Base-by-base conservation (phyloP, 2,329 filamentous ascomycete species). In the Sclerotinia glacialis region DNA sequence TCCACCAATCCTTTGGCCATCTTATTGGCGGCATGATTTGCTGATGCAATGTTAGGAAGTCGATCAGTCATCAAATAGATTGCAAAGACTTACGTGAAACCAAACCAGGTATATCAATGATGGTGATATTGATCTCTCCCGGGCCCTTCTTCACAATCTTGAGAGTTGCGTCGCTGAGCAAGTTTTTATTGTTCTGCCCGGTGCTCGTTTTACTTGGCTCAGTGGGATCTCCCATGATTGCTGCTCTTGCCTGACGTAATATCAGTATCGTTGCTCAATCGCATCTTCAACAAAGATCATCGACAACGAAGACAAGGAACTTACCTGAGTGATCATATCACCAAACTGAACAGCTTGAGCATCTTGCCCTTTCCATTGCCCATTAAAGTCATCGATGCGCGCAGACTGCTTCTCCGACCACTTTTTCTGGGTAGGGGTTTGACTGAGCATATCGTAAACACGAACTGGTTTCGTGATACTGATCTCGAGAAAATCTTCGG, bases 91-190 rank as follows among this genome's bases (percentile, higher is more conserved):
- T 44, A 71, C 69, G 46, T 40, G 68, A 64, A 63, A 74, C 76
- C 2, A 75, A 65, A 3, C 74, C 73, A 8, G 74, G 74, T 31
- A 76, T 67, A 67, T 75, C 74, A 23, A 74, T 71, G 26, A 76
- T 60, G 52, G 74, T 37, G 42, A 69, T 68, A 47, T 71, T 70
- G 31, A 58, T 65, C 46, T 71, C 69, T 12, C 68, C 67, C 1
- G 68, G 67, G 4, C 70, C 70, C 21, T 55, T 61, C 23, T 65
- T 49, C 18, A 66, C 58, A 50, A 71, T 71, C 31, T 64, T 68
- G 16, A 28, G 16, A 5, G 53, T 63, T 16, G 53, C 66, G 31
- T 64, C 44, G 2, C 46, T 42, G 1, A 56, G 34, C 1, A 59
- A 2, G 9, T 58, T 65, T 3, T 42, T 59, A 8, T 58, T 28